Base-by-base conservation (phyloP, 495 filamentous ascomycete species). In the Xylaria telfairii region DNA sequence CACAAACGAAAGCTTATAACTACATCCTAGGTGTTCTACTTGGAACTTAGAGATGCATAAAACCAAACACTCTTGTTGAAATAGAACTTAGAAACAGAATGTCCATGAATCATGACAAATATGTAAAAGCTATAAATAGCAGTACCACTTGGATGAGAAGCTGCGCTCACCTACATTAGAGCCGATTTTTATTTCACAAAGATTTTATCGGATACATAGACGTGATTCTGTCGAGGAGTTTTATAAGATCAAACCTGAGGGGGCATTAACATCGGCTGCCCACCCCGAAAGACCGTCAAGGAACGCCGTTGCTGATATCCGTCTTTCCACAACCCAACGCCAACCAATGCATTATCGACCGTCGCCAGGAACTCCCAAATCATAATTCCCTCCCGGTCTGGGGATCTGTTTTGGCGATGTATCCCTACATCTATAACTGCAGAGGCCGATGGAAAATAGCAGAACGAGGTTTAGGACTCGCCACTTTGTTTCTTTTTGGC, bases 401-500 rank as follows among this genome's bases (percentile, higher is more conserved):
- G 54, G 47, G 5, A 15, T 41, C 47, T 42, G 6, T 39, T 66
- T n/a, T 24, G 19, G 47, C 30, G 17, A 69, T 42, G 56, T 41
- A 26, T 57, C 32, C 44, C 19, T 19, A 39, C 44, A 56, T 69
- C 57, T 42, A 53, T 44, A 63, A n/a, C 56, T 7, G 57, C 30
- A 26, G 12, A 61, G 41, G 21, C 4, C 39, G 28, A 68, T 6
- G 30, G 13, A 26, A 21, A 12, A 19, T 17, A 47, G 44, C 15
- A n/a, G 8, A 47, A 8, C 9, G 32, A n/a, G 39, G 12, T 17
- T 39, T 0, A 71, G 15, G 42, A 53, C 41, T 60, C 67, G 63
- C 70, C 84, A 39, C 76, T 79, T 67, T 88, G 86, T 71, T 86
- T 76, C 66, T 83, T 80, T 17, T 82, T 81, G 1, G 96, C 96